Percentiles rank a stretch among this genome's conserved stretches.
Conservation (phyloP, 2,329 filamentous ascomycete species). For the Aspergillus brasiliensis region DNA sequence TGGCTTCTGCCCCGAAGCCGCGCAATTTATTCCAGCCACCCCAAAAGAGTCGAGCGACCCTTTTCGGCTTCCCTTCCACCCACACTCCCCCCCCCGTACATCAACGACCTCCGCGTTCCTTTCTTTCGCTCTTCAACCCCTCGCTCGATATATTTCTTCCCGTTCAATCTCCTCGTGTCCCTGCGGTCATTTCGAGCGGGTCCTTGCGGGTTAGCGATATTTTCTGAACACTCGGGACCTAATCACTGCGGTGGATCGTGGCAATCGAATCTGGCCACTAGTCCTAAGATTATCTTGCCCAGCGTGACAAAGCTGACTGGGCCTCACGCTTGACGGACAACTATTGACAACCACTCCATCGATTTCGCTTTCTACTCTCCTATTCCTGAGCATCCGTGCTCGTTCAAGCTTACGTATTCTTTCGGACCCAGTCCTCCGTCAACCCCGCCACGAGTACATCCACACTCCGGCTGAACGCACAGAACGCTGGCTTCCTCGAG, state of each 20-base stretch:
- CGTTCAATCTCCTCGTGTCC: conserved; percentile 24
- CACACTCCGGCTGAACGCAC: conserved; percentile 13
- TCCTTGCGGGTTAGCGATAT: conserved; percentile 19
- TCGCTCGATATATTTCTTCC: conserved; percentile 21
- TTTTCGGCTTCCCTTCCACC: conserved; percentile 34
- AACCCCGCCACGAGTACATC: conserved; percentile 22
- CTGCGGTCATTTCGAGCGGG: conserved; percentile 23
- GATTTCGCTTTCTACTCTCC: conserved; percentile 13
- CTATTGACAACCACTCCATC: conserved; percentile 9
- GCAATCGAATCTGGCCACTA: conserved; percentile 16
- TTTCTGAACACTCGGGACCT: conserved; percentile 17
- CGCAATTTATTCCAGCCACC: conserved; percentile 40
- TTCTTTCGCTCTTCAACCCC: conserved; percentile 24
- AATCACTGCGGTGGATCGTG: conserved; percentile 20
- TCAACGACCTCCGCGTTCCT: conserved; percentile 15
- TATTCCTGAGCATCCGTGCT: conserved; percentile 7
- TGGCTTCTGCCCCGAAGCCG: conserved; percentile 27
- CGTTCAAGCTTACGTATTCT: conserved; percentile 25
- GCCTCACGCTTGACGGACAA: conserved; percentile 17
- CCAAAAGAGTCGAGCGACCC: conserved; percentile 22
- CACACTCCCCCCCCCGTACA: conserved; percentile 11
- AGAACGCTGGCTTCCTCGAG: conserved; percentile 8
- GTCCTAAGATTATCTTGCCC: conserved; percentile 13
- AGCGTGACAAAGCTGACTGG: conserved; percentile 5
- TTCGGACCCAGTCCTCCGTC: conserved; percentile 15